Conservation (phyloP, 2,329 filamentous ascomycete genomes). For the Botrytis aclada region DNA sequence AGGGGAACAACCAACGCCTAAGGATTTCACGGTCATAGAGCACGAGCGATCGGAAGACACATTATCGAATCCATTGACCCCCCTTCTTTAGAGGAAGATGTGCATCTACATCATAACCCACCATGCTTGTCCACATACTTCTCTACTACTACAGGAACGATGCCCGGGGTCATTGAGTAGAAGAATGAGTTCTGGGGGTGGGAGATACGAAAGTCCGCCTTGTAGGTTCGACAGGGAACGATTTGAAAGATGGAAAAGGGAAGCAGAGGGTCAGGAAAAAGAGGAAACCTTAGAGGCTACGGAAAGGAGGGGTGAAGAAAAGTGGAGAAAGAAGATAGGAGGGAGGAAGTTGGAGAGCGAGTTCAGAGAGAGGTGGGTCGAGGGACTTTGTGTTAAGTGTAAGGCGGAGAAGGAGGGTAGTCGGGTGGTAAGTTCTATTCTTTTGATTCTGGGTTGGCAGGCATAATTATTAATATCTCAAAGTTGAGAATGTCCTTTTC, state of each 20-base stretch:
- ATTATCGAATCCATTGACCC: neutral
- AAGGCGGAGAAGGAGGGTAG: neutral
- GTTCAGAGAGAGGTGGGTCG: neutral
- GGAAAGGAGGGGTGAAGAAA: neutral
- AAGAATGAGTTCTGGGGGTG: neutral
- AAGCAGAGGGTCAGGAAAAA: neutral
- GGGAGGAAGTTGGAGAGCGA: neutral
- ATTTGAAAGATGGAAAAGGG: neutral
- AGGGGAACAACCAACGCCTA: neutral
- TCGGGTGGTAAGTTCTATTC: neutral
- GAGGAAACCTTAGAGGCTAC: too few relatives aligned
- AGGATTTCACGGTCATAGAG: conserved; percentile 50
- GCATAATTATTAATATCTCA: neutral
- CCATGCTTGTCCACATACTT: neutral
- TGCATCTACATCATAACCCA: conserved; percentile 4
- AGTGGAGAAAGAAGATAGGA: neutral
- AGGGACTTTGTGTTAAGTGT: neutral
- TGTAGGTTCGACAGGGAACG: neutral
- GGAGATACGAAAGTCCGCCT: neutral
- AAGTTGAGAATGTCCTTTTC: neutral
- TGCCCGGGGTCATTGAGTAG: neutral
- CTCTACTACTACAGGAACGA: neutral
- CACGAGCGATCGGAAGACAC: neutral
- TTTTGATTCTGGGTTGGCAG: neutral
- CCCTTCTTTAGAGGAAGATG: neutral